Evolutionary conservation across 73 alveolate genomes (phyloP).

Genomic region (Paramecium biaurelia): DNA sequence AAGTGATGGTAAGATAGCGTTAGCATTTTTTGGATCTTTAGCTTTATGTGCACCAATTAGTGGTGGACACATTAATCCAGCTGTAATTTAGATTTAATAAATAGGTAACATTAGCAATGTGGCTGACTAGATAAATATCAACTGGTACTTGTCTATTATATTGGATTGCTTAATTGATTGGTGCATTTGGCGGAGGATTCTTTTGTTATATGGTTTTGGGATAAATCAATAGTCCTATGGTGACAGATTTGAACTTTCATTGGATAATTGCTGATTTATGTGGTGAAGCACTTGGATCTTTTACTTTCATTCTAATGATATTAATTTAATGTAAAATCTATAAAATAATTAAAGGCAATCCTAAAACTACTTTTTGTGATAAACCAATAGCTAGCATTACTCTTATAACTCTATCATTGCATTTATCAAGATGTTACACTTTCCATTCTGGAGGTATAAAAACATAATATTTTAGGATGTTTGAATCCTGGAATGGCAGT

Average conservation of each 20-base stretch:
- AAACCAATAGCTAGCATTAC: slow-evolving; percentile 15
- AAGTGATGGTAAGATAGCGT: slow-evolving; percentile 10
- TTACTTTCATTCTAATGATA: background rate
- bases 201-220: slow-evolving; percentile 35
- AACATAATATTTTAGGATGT: background rate
- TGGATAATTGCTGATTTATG: slow-evolving; percentile 40
- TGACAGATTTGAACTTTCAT: background rate
- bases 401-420: background rate
- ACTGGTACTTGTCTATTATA: background rate
- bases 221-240: slow-evolving; percentile 47
- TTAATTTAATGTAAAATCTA: slow-evolving; percentile 3
- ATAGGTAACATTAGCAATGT: slow-evolving; percentile 44
- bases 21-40: slow-evolving; percentile 42
- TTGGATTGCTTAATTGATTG: slow-evolving; percentile 52
- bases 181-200: slow-evolving; percentile 48
- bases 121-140: slow-evolving; percentile 22
- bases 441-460: slow-evolving; percentile 43
- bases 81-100: background rate
- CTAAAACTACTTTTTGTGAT: background rate
- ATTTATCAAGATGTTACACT: slow-evolving; percentile 37
- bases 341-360: background rate
- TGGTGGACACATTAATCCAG: slow-evolving; percentile 52
- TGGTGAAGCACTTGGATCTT: slow-evolving; percentile 42
- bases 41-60: slow-evolving; percentile 54
- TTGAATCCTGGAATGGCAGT: slow-evolving; percentile 55